Evolutionary conservation across 1,284 basidiomycete species (phyloP), one percentile per base, ranked within the genome.

Genomic region (Trichosporon ovoides): DNA sequence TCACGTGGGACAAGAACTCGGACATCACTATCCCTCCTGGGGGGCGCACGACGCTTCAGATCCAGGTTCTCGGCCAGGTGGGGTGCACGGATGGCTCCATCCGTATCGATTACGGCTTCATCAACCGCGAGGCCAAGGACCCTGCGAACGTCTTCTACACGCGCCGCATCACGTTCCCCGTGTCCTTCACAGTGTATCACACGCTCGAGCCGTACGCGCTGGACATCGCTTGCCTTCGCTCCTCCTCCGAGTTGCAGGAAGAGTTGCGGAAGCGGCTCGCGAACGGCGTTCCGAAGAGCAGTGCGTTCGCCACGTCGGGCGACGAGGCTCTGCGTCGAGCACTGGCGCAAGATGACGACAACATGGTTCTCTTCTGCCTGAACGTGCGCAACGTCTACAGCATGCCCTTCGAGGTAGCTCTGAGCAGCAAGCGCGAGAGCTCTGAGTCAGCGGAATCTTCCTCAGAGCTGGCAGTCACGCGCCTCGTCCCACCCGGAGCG

Each of bases 181-280:
- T 98, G 59, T 81, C 89, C 65, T 87, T 96, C 58, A 94, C 91
- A 0, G 93, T 98, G 2, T 94, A 94, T 70, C 88, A 91, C 62
- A 93, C 93, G 79, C 82, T 97, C 38, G 89, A 93, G 69, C 90
- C 87, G 68, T 83, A 86, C 60, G 81, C 82, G 35, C 86, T 96
- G 83, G 87, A 89, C 65, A 80, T 95, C 57, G 77, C 89, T 34
- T 84, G 86, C 46, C 43, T 73, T 59, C 48, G 51, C 1, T 37
- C 38, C 14, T 24, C 43, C 16, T 40, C 38, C 1, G 43, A 57
- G 12, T 33, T 16, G 10, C 40, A 53, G 43, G 58, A 53, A 24
- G 38, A 50, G 36, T 22, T 48, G 14, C 43, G 43, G 7, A 16
- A 35, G 7, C 53, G 54, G 10, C 34, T 56, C 28, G 18, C 50